phyloP scores from a whole-genome alignment of 805 yeast species.

The Candida nanaspora region DNA sequence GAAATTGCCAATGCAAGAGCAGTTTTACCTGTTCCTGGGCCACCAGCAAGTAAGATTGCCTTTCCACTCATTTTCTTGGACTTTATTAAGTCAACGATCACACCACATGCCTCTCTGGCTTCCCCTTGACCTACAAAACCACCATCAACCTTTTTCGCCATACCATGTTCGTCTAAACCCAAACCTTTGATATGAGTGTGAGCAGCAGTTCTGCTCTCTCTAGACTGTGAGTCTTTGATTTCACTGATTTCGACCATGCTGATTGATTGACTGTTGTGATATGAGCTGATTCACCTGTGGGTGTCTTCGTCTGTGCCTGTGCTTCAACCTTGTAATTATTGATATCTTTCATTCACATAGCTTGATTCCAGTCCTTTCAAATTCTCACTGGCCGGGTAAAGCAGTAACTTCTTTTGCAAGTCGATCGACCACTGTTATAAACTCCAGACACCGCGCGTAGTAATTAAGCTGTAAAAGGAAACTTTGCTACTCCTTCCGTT shows the following conservation, averaged over 20 bases:
- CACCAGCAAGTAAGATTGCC: conserved; percentile 93
- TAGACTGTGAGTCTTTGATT: conserved; percentile 45
- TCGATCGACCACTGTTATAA: too few relatives aligned
- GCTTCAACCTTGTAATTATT: too few relatives aligned
- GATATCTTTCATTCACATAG: too few relatives aligned
- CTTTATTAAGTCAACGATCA: conserved; percentile 88
- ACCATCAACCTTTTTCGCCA: conserved; percentile 78
- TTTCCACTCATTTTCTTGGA: conserved; percentile 91
- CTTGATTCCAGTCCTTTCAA: too few relatives aligned
- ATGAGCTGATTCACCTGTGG: not conserved
- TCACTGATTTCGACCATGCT: conserved; percentile 73
- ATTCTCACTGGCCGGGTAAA: not conserved
- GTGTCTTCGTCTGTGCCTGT: not conserved
- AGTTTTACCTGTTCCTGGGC: conserved; percentile 98
- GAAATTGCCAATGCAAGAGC: conserved; percentile 95
- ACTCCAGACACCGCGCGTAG: not conserved
- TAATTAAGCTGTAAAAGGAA: not conserved
- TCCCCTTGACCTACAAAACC: conserved; percentile 77
- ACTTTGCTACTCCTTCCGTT: not conserved
- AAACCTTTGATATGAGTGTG: conserved; percentile 95
- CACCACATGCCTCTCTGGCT: conserved; percentile 91
- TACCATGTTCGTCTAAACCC: conserved; percentile 86
- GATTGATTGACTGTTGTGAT: not conserved
- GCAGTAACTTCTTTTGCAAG: too few relatives aligned
- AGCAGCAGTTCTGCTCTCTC: conserved; percentile 79